Evolutionary conservation across 2,329 filamentous ascomycete genomes (phyloP), one percentile per base, ranked within the genome.

Genomic region (Gliomastix tumulicola): DNA sequence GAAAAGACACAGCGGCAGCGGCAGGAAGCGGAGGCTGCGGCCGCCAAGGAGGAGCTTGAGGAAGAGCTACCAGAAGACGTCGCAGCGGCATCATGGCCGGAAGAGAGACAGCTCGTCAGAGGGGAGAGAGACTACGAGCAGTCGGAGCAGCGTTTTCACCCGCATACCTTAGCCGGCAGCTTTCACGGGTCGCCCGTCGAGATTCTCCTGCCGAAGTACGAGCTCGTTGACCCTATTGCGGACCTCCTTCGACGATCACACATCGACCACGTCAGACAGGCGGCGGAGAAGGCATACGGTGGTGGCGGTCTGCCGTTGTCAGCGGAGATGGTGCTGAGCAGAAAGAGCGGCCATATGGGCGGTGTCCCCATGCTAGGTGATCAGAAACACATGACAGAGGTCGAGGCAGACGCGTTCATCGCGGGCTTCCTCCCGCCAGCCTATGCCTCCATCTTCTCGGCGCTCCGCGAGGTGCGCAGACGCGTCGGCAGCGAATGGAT

Each of bases 131-230:
- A 55, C 7, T 51, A 57, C 7, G 53, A 48, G 4, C 51, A 62
- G 38, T 38, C 41, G 18, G 25, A 19, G 16, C 61, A 64, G 7
- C 77, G 86, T 15, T 69, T 81, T 16, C 92, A 97, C 57, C 79
- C 82, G 4, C 68, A 87, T 40, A 94, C 88, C 0, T 57, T 71
- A 3, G 68, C 79, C 30, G 88, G 85, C n/a, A 79, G 81, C 43
- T 94, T 83, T 55, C 72, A 77, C 34, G 87, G 85, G 2, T 71
- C 68, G 17, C 85, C 89, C 3, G 73, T 73, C 28, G 94, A 89
- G 8, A 58, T 96, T 12, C 69, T 75, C n/a, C 63, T 95, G 4
- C 88, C 90, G 0, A 74, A 76, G 44, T 65, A 70, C n/a, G 68
- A 75, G 4, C 71, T 96, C 28, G 71, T 84, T 8, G 64, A 73